These are phyloP conservation scores for Grosmannia serpens DNA, from an alignment of 2,329 filamentous ascomycete species.

Conservation along the genomic window DNA sequence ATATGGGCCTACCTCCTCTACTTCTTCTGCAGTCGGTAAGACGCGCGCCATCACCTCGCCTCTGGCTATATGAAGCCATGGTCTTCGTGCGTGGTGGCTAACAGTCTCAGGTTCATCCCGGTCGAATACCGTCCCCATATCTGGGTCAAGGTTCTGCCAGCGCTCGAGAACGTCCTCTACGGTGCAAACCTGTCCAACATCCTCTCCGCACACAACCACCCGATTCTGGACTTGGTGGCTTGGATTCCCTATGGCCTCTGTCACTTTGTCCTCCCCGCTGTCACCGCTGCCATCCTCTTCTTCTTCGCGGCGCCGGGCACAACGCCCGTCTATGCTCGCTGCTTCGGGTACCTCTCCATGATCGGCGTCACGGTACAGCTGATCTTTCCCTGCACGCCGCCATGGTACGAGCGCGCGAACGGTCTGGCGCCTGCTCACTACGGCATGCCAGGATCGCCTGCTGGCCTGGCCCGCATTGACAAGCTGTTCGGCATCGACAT, in stretches of 20 bases:
- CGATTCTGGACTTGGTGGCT: constrained; percentile 73
- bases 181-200: constrained; percentile 94
- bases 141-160: constrained; percentile 88
- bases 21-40: constrained; percentile 83
- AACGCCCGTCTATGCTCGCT: constrained; percentile 70
- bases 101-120: constrained; percentile 62
- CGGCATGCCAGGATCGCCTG: constrained; percentile 79
- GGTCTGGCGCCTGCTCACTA: constrained; percentile 87
- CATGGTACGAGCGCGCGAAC: constrained; percentile 94
- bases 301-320: constrained; percentile 80
- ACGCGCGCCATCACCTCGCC: too few species aligned
- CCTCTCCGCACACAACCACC: constrained; percentile 77
- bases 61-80: background rate
- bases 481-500: constrained; percentile 81
- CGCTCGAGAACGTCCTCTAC: constrained; percentile 92
- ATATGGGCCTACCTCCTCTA: constrained; percentile 81
- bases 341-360: constrained; percentile 89
- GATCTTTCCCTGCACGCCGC: constrained; percentile 83
- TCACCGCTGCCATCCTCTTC: constrained; percentile 72
- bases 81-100: background rate
- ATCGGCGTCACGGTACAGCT: constrained; percentile 80
- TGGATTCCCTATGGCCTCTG: constrained; percentile 90
- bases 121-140: constrained; percentile 82
- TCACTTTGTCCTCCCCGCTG: constrained; percentile 76
- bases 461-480: constrained; percentile 80